Base-by-base conservation (phyloP, 345 rosid species). In the Salix viminalis region DNA sequence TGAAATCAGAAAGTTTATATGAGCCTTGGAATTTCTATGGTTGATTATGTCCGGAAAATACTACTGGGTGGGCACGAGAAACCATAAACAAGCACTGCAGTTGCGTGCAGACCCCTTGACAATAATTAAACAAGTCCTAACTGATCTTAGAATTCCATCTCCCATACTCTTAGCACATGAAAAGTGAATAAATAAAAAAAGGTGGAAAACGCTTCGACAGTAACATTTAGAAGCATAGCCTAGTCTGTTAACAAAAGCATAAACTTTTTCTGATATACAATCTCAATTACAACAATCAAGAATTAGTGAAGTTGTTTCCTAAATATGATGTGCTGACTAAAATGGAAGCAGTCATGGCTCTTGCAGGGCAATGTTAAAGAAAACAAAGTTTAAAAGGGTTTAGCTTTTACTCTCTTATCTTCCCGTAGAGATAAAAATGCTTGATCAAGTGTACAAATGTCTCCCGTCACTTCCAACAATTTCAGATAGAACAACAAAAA, bases 391-490 rank as follows among this genome's bases (percentile, higher is more conserved):
- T 13, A 68, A 5, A 65, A 79, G 30, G 66, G 48, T 75, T 48
- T 58, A 80, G 67, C 67, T 75, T 75, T 88, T 89, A 95, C 99
- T 93, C 98, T 86, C 83, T 96, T 93, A 86, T 96, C 99, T 72
- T 94, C 82, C 75, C 90, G 89, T 73, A 96, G 87, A 82, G 98
- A 93, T 75, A 85, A 79, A 85, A 88, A 90, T 70, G 98, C 96
- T 71, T 97, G 92, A 78, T 96, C 99, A 79, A 96, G 93, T 19
- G 90, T 91, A 82, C 84, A 82, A 74, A 86, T 76, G 41, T 95
- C 99, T 82, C 91, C 88, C 69, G 96, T 87, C 86, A 91, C 97
- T 86, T 96, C 98, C 93, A 96, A 78, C 46, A 93, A 83, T 81
- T 85, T 91, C 90, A 96, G 84, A 84, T 95, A 95, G 79, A 96